Conservation (phyloP, 352 stramenopile species). For the Proteromonas lacertae region DNA sequence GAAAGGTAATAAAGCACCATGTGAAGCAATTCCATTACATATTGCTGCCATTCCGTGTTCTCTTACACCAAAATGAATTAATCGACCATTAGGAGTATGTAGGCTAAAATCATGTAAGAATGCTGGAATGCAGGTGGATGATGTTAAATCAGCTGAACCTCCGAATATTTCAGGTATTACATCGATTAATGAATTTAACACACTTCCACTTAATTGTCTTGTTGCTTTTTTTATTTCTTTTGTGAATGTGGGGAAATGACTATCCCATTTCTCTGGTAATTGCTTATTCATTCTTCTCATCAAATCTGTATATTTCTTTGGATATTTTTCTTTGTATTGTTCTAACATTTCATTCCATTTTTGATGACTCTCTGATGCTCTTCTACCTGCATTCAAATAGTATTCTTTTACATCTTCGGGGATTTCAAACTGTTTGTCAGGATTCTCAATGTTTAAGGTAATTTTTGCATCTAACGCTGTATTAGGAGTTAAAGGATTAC, state of each 20-base stretch:
- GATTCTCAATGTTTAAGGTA: background rate
- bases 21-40: conserved; percentile 84
- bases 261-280: conserved; percentile 52
- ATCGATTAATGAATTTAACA: conserved; percentile 61
- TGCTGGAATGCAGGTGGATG: conserved; percentile 74
- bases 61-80: conserved; percentile 86
- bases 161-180: conserved; percentile 76
- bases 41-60: conserved; percentile 95
- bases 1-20: conserved; percentile 73
- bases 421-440: background rate
- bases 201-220: conserved; percentile 61
- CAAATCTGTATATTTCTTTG: conserved; percentile 65
- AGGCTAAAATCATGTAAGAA: conserved; percentile 83
- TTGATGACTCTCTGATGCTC: conserved; percentile 1
- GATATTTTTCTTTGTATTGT: conserved; percentile 46
- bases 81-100: conserved; percentile 58
- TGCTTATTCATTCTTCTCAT: conserved; percentile 54
- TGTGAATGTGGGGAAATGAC: conserved; percentile 53
- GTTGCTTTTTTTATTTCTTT: conserved; percentile 19
- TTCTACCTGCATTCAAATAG: background rate
- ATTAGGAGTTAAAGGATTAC: too few relatives aligned
- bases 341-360: conserved; percentile 13
- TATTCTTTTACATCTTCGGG: background rate
- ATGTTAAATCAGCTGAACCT: conserved; percentile 85
- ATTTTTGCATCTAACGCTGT: background rate